Evolutionary conservation across 805 yeast species (phyloP), one percentile per base, ranked within the genome.

Genomic region (Ascoidea rubescens): DNA sequence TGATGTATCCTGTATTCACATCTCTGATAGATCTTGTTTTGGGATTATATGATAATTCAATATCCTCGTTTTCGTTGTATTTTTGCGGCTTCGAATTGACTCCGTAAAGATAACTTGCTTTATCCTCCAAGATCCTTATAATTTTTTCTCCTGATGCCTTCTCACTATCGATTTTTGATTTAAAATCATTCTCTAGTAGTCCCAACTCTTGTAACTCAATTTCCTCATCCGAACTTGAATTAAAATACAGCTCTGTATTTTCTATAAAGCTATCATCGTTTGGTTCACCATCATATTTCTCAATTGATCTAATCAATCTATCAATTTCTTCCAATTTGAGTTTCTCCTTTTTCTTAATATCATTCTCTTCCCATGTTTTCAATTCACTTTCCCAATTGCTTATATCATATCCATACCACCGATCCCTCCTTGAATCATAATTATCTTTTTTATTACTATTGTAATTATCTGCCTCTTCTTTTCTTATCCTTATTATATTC

Each of bases 371-470:
- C 71, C 77, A 70, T 49, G 64, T 61, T 51, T 60, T 58, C 5
- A 71, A 57, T 31, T 71, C 69, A 21, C 64, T 62, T 45, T 69
- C 73, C 71, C 77, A 78, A 52, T 75, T 77, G 5, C 64, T 63
- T 6, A 65, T 63, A 51, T 74, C 74, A 57, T 70, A 75, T 2
- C 82, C 83, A 56, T 72, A 74, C 80, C 82, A 79, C 53, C 78
- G 66, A 60, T 79, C 84, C 51, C 82, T 59, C 54, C 77, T 77
- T 4, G 74, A 67, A 55, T 77, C 83, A 66, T 75, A 79, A 48
- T 69, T 72, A 7, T 65, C 68, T 1, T 12, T 12, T 37, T n/a
- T 7, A 48, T 14, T 37, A 3, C 28, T 21, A 28, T 14, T 51
- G 32, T 3, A 52, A 10, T 37, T 50, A 45, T 42, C 54, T 52